phyloP scores from a whole-genome alignment of 768 basidiomycete species.

The Leucosporidium creatinivorum region DNA sequence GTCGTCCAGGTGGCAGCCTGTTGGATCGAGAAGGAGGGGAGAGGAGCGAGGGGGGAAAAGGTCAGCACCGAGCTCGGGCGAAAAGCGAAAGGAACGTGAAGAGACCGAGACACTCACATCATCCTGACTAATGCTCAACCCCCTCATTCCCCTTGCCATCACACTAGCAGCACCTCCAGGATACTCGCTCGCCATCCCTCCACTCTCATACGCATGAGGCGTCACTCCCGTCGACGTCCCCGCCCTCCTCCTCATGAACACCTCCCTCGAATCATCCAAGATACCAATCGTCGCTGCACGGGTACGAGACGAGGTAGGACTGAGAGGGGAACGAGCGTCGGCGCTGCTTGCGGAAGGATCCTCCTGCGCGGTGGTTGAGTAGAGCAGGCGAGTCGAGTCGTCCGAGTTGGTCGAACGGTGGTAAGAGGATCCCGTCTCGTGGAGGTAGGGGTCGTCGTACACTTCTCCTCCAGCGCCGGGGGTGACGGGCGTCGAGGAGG shows the following conservation, averaged over 20 bases:
- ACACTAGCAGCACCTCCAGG: slow-evolving; percentile 12
- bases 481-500: not conserved
- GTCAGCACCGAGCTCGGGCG: not conserved
- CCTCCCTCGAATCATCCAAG: slow-evolving; percentile 19
- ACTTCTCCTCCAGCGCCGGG: not conserved
- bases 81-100: not conserved
- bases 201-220: not conserved
- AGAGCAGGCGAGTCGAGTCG: slow-evolving; percentile 27
- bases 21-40: slow-evolving; percentile 5
- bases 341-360: not conserved
- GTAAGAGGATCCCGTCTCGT: not conserved
- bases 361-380: slow-evolving; percentile 14
- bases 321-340: not conserved
- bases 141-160: slow-evolving; percentile 26
- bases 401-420: slow-evolving; percentile 26
- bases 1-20: slow-evolving; percentile 12
- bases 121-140: slow-evolving; percentile 8
- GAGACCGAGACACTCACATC: slow-evolving; percentile 1
- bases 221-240: slow-evolving; percentile 25
- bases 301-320: slow-evolving; percentile 4
- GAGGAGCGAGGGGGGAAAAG: slow-evolving; percentile 2
- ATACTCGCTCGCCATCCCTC: not conserved
- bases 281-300: slow-evolving; percentile 30
- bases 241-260: slow-evolving; percentile 16
- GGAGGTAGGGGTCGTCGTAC: not conserved